These are phyloP conservation scores for Citrullus colocynthis DNA, from an alignment of 306 rosid genomes.

Conservation along the genomic window DNA sequence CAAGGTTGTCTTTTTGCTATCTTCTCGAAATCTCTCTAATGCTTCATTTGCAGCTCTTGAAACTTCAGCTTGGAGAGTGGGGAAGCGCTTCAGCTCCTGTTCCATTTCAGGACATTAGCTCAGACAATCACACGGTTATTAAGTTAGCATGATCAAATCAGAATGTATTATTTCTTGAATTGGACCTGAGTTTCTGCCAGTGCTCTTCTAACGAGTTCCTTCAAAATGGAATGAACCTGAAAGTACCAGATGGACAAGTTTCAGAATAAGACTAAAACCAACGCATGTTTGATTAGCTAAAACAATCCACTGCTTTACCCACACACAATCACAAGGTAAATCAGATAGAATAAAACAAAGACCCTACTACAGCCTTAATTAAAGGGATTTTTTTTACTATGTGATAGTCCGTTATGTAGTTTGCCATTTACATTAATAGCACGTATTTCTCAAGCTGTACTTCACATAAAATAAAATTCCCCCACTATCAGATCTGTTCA, in stretches of 20 bases:
- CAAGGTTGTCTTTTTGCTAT: conserved; percentile 31
- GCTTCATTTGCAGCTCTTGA: conserved; percentile 33
- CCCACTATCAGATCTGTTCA: not conserved
- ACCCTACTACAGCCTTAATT: not conserved
- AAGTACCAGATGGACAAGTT: not conserved
- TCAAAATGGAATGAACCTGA: conserved; percentile 39
- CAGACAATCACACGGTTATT: not conserved
- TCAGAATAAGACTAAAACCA: not conserved
- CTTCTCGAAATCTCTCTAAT: conserved; percentile 39
- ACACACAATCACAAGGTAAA: not conserved
- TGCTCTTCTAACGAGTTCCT: conserved; percentile 37
- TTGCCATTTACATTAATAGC: not conserved
- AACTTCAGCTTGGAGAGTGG: conserved; percentile 33
- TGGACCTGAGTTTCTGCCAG: conserved; percentile 35
- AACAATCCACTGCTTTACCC: not conserved
- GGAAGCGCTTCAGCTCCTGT: conserved; percentile 42
- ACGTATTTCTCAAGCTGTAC: not conserved
- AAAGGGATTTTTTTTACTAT: not conserved
- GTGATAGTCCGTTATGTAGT: not conserved
- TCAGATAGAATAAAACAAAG: not conserved
- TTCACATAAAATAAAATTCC: not conserved
- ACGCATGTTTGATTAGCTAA: not conserved
- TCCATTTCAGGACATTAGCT: conserved; percentile 12
- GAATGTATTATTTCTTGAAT: not conserved
- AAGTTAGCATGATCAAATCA: not conserved